Base-by-base conservation (phyloP, 192 early-diverging fungal species). In the Umbelopsis sp. region DNA sequence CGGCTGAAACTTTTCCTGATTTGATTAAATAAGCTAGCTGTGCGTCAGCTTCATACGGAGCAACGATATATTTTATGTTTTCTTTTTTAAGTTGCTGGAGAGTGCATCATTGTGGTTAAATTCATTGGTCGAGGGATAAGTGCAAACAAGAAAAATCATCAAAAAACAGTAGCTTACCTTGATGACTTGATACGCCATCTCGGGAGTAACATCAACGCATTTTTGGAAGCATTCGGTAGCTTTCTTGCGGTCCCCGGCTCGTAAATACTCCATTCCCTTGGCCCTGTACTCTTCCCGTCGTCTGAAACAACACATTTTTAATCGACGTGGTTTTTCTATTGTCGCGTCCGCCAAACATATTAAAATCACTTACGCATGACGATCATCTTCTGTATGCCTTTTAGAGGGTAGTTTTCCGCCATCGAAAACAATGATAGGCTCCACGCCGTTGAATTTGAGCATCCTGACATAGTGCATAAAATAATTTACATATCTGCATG, bases 11-110 rank as follows among this genome's bases (percentile, higher is more conserved):
- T 12, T 91, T 18, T 1, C 89, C 89, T 21, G 70, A 76, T 10
- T 86, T 77, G 44, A 92, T 87, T 15, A 99, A 78, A 70, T 86
- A 98, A 0, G 93, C 91, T 49, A 99, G 78, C 78, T 99, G 98
- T 9, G 97, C 93, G 71, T 99, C 98, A 0, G 98, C 98, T 76
- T 99, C 98, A 69, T 95, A 99, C 0, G 98, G 98, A 3, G 98
- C 94, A 0, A 98, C 94, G 1, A 97, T 74, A 80, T 86, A 96
- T 35, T 88, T 77, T 30, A 99, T 83, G 11, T 86, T 81, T 50
- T 82, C 82, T n/a, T 68, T 68, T 22, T 83, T 65, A 20, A 98
- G 80, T 49, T 41, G 66, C 18, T 49, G 23, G 27, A 3, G 37
- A 41, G 37, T 10, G 37, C 37, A 41, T 41, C 7, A 10, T 10